These are phyloP conservation scores for Solanum chiquidenum DNA, from an alignment of 257 asterid genomes.

Conservation along the genomic window DNA sequence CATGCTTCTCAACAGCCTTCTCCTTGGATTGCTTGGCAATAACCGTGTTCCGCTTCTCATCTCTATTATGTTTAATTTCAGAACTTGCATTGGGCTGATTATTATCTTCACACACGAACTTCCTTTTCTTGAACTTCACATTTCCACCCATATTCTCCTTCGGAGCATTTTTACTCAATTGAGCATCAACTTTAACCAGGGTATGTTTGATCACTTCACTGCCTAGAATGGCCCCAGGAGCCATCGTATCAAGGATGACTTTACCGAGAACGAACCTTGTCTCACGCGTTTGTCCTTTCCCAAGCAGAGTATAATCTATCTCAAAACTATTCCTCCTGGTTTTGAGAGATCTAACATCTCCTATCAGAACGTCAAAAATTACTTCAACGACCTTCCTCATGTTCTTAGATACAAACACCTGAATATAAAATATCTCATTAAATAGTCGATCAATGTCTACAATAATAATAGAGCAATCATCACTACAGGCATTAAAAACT, in stretches of 20 bases:
- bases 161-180: neutral
- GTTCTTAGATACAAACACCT: slow-evolving; percentile 54
- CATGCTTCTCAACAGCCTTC: neutral
- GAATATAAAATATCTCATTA: slow-evolving; percentile 16
- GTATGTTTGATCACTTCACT: slow-evolving; percentile 5
- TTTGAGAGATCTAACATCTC: slow-evolving; percentile 17
- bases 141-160: slow-evolving; percentile 3
- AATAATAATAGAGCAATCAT: neutral
- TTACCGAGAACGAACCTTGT: slow-evolving; percentile 65
- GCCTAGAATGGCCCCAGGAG: slow-evolving; percentile 6
- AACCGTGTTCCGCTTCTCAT: slow-evolving; percentile 8
- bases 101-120: neutral
- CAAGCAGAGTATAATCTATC: slow-evolving; percentile 29
- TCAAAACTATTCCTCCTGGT: slow-evolving; percentile 6
- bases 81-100: neutral
- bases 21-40: neutral
- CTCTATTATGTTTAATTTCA: neutral
- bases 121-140: neutral
- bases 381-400: slow-evolving; percentile 18
- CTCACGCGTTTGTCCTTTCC: slow-evolving; percentile 31
- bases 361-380: slow-evolving; percentile 12
- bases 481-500: neutral
- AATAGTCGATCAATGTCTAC: neutral
- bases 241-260: slow-evolving; percentile 45
- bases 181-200: slow-evolving; percentile 6